phyloP scores from a whole-genome alignment of 2,329 filamentous ascomycete species.

The Shiraia bambusicola region DNA sequence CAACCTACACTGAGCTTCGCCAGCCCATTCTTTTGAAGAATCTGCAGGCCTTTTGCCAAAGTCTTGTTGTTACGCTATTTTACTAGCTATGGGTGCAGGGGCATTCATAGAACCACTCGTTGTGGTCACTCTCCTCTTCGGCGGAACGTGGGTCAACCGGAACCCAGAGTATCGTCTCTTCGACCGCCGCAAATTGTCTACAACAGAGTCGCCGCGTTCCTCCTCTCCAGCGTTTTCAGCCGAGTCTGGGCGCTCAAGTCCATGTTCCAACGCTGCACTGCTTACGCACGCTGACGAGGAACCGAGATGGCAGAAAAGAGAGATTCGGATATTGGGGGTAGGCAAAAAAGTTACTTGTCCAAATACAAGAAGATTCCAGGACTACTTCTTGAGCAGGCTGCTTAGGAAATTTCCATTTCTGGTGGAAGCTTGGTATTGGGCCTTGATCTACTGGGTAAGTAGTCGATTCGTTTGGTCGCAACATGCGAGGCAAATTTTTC shows the following conservation, averaged over 20 bases:
- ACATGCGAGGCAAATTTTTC: not conserved
- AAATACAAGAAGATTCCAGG: constrained; percentile 62
- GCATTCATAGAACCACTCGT: constrained; percentile 63
- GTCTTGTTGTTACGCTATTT: constrained; percentile 3
- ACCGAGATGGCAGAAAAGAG: constrained; percentile 53
- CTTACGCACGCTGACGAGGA: constrained; percentile 43
- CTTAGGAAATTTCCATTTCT: constrained; percentile 70
- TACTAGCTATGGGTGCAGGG: constrained; percentile 54
- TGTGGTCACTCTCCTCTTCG: constrained; percentile 60
- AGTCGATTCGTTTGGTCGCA: not conserved
- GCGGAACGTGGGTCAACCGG: constrained; percentile 64
- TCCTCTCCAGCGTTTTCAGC: constrained; percentile 42
- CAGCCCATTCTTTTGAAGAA: not conserved
- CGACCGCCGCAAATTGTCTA: constrained; percentile 25
- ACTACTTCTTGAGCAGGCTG: constrained; percentile 63
- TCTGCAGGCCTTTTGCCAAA: too few relatives aligned
- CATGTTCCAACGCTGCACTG: constrained; percentile 47
- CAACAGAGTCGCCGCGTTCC: constrained; percentile 28
- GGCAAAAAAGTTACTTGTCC: constrained; percentile 57
- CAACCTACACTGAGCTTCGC: not conserved
- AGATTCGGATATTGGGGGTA: constrained; percentile 50
- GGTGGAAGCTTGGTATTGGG: constrained; percentile 77
- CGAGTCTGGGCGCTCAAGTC: constrained; percentile 46
- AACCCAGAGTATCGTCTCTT: constrained; percentile 45
- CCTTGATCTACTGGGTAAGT: constrained; percentile 73